Evolutionary conservation across 2,329 filamentous ascomycete genomes (phyloP), one percentile per base, ranked within the genome.

Genomic region (Harringtonia aguacate): DNA sequence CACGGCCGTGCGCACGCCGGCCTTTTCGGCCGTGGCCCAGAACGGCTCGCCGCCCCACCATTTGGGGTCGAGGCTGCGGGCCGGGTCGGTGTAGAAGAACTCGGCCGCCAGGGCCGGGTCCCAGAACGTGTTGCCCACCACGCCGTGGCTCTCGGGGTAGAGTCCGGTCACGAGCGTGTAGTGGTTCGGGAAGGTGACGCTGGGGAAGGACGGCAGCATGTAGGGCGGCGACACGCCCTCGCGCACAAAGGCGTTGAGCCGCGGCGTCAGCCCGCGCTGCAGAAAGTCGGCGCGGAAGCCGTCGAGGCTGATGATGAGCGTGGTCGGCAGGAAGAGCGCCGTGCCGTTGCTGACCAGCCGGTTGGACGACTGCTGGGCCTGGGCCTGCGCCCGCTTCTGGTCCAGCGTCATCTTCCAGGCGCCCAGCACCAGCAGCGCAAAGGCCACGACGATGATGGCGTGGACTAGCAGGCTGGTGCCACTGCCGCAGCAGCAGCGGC

Each of bases 1-100:
- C 22, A 98, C 79, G 1, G 87, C 92, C 27, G 81, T 79, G 45
- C 77, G 76, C 28, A 94, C 70, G 7, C 84, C 84, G 53, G 87
- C 83, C 46, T 76, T 77, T 66, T 97, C 92, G 6, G 90, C 90
- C 1, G 90, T 94, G 22, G 84, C 82, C 92, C 92, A 98, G 27
- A 98, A 71, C 0, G 92, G 92, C 59, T 97, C 88, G 4, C 88
- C 92, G 34, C 76, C 80, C 90, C 92, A 98, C 90, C 92, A 98
- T 58, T 90, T 86, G 1, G 85, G 70, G 52, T 90, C 78, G 63
- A 95, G 75, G 51, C 86, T 92, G 45, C 77, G 73, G 2, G 68
- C 60, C 0, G 85, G 79, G 55, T 94, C 77, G 0, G 86, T 94
- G 56, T 95, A 95, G 57, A 79, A 87, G 65, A 98, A 98, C 52